These are phyloP conservation scores for Exutisphaerella laricina DNA, from an alignment of 2,329 filamentous ascomycete genomes.

Conservation along the genomic window DNA sequence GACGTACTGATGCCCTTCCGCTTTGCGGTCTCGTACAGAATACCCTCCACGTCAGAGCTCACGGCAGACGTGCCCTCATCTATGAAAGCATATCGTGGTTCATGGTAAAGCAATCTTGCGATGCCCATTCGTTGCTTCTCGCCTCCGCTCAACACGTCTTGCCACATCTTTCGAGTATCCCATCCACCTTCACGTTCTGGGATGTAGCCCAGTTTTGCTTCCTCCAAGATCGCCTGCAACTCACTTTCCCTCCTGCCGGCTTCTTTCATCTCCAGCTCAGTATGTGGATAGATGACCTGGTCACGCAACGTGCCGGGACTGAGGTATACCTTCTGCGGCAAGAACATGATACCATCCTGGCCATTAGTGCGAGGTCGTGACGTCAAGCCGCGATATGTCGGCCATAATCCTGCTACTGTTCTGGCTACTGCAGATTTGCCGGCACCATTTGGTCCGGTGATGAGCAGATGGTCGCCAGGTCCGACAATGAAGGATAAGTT, in stretches of 20 bases:
- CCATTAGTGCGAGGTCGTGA: constrained; percentile 69
- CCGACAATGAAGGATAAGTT: constrained; percentile 84
- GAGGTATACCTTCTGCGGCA: constrained; percentile 89
- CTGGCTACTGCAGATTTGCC: constrained; percentile 87
- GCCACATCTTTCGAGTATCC: constrained; percentile 97
- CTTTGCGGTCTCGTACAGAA: constrained; percentile 90
- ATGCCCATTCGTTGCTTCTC: constrained; percentile 97
- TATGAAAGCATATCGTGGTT: constrained; percentile 88
- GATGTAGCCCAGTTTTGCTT: constrained; percentile 80
- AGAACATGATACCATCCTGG: constrained; percentile 91
- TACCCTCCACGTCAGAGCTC: constrained; percentile 85
- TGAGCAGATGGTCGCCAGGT: constrained; percentile 85
- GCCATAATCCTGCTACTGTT: constrained; percentile 89
- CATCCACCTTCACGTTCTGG: constrained; percentile 89
- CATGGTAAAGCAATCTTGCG: constrained; percentile 85
- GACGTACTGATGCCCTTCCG: constrained; percentile 86
- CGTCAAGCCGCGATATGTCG: constrained; percentile 87
- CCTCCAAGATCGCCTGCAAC: constrained; percentile 71
- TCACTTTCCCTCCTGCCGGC: constrained; percentile 72
- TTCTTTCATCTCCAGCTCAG: constrained; percentile 86
- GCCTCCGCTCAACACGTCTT: constrained; percentile 92
- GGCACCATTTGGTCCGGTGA: constrained; percentile 90
- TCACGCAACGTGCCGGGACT: constrained; percentile 89
- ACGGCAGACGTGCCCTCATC: constrained; percentile 96
- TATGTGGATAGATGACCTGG: constrained; percentile 96